Conservation (phyloP, 345 rosid genomes). For the Linum tenue region DNA sequence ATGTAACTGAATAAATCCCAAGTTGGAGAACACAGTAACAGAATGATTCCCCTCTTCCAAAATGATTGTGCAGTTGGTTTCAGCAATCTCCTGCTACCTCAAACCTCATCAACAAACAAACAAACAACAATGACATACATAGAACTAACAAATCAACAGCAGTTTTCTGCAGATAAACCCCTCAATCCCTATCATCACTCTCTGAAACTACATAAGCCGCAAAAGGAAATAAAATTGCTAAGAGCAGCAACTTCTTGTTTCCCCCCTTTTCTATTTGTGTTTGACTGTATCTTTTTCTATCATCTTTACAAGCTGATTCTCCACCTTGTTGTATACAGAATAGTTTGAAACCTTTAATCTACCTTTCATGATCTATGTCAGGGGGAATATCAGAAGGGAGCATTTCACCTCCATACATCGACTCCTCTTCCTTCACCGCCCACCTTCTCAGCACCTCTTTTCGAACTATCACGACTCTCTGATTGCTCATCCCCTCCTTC, state of each 20-base stretch:
- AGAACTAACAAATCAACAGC: neutral
- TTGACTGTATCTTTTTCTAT: slow-evolving; percentile 8
- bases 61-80: neutral
- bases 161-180: neutral
- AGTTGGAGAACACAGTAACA: too few species aligned
- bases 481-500: slow-evolving; percentile 1
- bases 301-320: slow-evolving; percentile 10
- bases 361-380: neutral
- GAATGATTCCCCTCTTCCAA: neutral
- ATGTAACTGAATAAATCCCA: too few species aligned
- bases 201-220: slow-evolving; percentile 6
- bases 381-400: slow-evolving; percentile 2
- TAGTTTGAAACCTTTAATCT: neutral
- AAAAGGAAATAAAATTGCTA: neutral
- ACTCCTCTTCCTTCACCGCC: neutral
- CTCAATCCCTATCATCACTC: slow-evolving; percentile 9
- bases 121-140: neutral
- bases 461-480: neutral
- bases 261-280: neutral
- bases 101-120: neutral
- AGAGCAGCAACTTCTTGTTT: neutral
- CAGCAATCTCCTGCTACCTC: neutral
- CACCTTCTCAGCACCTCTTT: neutral
- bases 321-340: slow-evolving; percentile 15
- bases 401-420: slow-evolving; percentile 9